These are phyloP conservation scores for Phlegmacium glaucopus DNA, from an alignment of 768 basidiomycete species.

Conservation along the genomic window DNA sequence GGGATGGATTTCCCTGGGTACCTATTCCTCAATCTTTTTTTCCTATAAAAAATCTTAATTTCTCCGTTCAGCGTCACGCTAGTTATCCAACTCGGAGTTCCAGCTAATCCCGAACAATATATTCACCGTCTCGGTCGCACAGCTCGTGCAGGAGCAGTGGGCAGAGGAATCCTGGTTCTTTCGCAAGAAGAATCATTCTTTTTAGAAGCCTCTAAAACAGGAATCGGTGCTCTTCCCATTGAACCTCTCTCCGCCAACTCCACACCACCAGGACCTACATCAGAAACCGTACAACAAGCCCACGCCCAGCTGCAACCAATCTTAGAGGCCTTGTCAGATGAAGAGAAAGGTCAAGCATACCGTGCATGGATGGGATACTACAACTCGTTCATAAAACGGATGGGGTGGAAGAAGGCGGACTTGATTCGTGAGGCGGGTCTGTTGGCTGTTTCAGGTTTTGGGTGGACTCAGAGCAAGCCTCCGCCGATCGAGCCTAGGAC, in stretches of 20 bases:
- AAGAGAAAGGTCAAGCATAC: constrained; percentile 49
- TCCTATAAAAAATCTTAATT: not conserved
- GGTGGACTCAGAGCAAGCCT: constrained; percentile 29
- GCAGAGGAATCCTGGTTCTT: constrained; percentile 56
- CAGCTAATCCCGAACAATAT: constrained; percentile 70
- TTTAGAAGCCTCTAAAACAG: constrained; percentile 36
- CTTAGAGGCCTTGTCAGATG: constrained; percentile 30
- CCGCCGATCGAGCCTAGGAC: constrained; percentile 41
- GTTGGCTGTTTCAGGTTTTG: constrained; percentile 32
- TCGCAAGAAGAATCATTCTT: constrained; percentile 49
- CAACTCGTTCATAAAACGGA: constrained; percentile 32
- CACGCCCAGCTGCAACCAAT: constrained; percentile 17
- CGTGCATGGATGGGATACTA: constrained; percentile 58
- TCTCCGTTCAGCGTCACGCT: constrained; percentile 43
- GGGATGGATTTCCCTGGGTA: constrained; percentile 68
- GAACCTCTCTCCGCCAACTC: not conserved
- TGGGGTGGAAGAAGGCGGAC: constrained; percentile 35
- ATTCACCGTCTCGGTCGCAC: constrained; percentile 79
- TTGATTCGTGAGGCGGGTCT: constrained; percentile 39
- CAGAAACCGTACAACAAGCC: not conserved
- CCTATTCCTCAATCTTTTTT: not conserved
- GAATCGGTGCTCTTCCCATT: constrained; percentile 11
- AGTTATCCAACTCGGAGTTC: constrained; percentile 62
- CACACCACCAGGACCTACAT: constrained; percentile 14
- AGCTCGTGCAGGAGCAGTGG: constrained; percentile 67